Conservation (phyloP, 345 rosid species). For the Camelina sativa region DNA sequence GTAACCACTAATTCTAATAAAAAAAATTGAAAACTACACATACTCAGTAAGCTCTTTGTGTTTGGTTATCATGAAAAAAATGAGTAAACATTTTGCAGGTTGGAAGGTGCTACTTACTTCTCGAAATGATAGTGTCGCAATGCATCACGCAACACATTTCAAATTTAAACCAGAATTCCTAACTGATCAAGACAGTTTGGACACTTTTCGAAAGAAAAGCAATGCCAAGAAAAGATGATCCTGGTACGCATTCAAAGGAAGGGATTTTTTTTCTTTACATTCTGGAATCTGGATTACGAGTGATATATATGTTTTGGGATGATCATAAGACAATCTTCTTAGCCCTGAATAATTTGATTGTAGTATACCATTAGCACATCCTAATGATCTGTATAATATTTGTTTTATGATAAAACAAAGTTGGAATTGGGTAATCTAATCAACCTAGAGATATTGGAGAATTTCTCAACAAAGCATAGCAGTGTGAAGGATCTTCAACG, state of each 20-base stretch:
- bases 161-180: constrained; percentile 21
- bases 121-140: constrained; percentile 38
- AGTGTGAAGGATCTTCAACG: no score
- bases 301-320: neutral
- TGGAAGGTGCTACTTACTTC: constrained; percentile 44
- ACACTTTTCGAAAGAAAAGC: constrained; percentile 24
- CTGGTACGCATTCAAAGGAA: constrained; percentile 13
- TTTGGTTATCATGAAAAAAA: neutral
- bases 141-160: neutral
- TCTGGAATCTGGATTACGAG: neutral
- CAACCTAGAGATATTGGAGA: neutral
- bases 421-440: neutral
- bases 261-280: neutral
- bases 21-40: no score
- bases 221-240: constrained; percentile 7
- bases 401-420: neutral
- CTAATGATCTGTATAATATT: neutral
- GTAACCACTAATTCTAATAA: neutral
- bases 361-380: neutral
- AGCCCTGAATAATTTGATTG: neutral
- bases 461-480: no score
- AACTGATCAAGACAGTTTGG: constrained; percentile 41
- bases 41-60: neutral
- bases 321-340: neutral
- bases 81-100: neutral